These are phyloP conservation scores for Colletotrichum camelliae DNA, from an alignment of 2,329 filamentous ascomycete species.

Conservation along the genomic window DNA sequence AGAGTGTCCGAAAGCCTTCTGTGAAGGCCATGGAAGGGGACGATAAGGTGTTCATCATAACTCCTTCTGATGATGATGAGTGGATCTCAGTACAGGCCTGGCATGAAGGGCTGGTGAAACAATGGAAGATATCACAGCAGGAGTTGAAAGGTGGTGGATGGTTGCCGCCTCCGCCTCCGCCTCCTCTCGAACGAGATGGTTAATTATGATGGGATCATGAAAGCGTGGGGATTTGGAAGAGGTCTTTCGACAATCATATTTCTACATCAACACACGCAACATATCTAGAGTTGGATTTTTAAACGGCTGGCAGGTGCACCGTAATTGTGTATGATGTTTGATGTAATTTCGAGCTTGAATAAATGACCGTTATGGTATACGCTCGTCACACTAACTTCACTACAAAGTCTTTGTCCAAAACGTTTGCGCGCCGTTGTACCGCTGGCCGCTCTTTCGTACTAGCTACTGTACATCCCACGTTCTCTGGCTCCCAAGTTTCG, in stretches of 20 bases:
- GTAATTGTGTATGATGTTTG: no score
- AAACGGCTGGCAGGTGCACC: no score
- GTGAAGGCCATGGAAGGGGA: neutral
- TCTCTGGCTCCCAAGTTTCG: neutral
- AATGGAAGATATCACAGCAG: neutral
- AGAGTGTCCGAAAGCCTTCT: neutral
- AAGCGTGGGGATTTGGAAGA: no score
- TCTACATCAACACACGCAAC: no score
- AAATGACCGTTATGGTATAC: fast-evolving
- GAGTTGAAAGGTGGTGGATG: neutral
- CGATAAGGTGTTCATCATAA: neutral
- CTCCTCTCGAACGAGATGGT: no score
- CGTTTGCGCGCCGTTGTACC: neutral
- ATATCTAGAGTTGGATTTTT: no score
- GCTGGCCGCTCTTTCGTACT: neutral
- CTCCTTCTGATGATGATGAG: neutral
- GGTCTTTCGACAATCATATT: no score
- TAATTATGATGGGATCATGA: no score
- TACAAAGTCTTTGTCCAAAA: neutral
- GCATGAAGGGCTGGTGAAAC: neutral
- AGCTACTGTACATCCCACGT: fast-evolving
- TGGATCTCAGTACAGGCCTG: neutral
- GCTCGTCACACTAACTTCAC: neutral
- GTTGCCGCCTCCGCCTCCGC: neutral
- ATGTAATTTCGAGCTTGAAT: neutral